A percentile compares a stretch with the other conserved stretches of the same genome.
These are phyloP conservation scores for Penicillium expansum DNA, from an alignment of 2,329 filamentous ascomycete genomes.

Conservation along the genomic window DNA sequence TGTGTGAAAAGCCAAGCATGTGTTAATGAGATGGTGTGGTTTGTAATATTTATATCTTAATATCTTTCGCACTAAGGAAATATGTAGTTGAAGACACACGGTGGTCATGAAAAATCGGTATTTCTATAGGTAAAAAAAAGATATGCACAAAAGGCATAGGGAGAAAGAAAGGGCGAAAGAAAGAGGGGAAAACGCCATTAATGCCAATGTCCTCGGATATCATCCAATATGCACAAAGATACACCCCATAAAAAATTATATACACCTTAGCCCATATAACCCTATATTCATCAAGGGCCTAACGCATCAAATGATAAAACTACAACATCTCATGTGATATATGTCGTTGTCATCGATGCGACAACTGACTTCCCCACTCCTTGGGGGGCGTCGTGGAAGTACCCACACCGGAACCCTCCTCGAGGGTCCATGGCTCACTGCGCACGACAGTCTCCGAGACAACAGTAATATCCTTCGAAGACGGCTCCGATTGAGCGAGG, in stretches of 20 bases:
- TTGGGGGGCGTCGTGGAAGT: slow-evolving; percentile 14
- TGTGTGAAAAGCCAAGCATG: not conserved
- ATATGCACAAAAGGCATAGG: not conserved
- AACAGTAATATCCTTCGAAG: slow-evolving; percentile 25
- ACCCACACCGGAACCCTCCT: not conserved
- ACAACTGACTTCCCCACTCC: slow-evolving; percentile 8
- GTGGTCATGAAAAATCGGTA: too few relatives aligned
- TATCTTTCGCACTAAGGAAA: not conserved
- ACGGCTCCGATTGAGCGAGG: slow-evolving; percentile 7
- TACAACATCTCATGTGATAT: not conserved
- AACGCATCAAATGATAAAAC: not conserved
- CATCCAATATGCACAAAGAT: not conserved
- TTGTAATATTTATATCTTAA: not conserved
- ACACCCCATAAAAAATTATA: not conserved
- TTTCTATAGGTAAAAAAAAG: too few relatives aligned
- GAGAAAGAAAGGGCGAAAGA: not conserved
- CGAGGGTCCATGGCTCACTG: slow-evolving; percentile 20
- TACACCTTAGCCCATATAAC: not conserved
- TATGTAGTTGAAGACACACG: too few relatives aligned
- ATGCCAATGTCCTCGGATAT: not conserved
- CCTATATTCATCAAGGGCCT: not conserved
- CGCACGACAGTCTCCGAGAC: slow-evolving; percentile 27
- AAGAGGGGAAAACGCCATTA: not conserved
- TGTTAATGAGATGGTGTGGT: too few relatives aligned
- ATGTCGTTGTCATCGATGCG: not conserved